Evolutionary conservation across 208 protist species (phyloP).

Genomic region (Crithidia bombi): DNA sequence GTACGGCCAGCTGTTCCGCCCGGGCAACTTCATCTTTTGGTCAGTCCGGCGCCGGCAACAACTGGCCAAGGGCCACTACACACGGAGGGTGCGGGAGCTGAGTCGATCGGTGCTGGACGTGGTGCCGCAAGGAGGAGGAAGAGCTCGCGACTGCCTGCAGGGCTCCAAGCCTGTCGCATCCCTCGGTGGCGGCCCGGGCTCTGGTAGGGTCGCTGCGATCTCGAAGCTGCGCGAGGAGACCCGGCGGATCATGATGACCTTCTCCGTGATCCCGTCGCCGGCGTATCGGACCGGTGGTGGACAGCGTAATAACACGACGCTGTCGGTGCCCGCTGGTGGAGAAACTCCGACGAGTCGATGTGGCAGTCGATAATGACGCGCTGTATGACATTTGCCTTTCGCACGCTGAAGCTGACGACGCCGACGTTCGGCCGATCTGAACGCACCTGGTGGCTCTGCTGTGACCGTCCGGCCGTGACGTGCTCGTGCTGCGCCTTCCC

Average conservation of each 20-base stretch:
- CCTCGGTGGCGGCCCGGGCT: conserved; percentile 98
- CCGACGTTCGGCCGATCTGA: conserved; percentile 98
- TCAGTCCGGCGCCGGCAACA: conserved; percentile 98
- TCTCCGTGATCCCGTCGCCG: conserved; percentile 98
- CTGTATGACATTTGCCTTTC: conserved; percentile 99
- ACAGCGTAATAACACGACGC: conserved; percentile 98
- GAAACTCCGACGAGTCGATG: conserved; percentile 97
- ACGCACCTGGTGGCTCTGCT: conserved; percentile 95
- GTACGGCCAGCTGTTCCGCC: conserved; percentile 92
- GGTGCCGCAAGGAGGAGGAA: conserved; percentile 98
- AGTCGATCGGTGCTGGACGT: conserved; percentile 97
- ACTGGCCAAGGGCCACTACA: conserved; percentile 98
- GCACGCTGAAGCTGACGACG: conserved; percentile 96
- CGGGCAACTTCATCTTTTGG: conserved; percentile 99
- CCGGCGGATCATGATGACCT: conserved; percentile 98
- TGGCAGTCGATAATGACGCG: conserved; percentile 99
- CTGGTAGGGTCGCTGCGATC: conserved; percentile 96
- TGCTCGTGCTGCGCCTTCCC: conserved; percentile 98
- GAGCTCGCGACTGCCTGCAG: conserved; percentile 97
- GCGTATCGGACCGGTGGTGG: conserved; percentile 98
- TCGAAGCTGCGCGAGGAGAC: conserved; percentile 96
- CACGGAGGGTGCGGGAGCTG: conserved; percentile 98
- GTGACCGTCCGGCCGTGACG: conserved; percentile 96
- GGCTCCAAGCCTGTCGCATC: conserved; percentile 99
- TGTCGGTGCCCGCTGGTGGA: conserved; percentile 98